These are phyloP conservation scores for Lipomyces sp. DNA, from an alignment of 805 yeast genomes.

Conservation along the genomic window DNA sequence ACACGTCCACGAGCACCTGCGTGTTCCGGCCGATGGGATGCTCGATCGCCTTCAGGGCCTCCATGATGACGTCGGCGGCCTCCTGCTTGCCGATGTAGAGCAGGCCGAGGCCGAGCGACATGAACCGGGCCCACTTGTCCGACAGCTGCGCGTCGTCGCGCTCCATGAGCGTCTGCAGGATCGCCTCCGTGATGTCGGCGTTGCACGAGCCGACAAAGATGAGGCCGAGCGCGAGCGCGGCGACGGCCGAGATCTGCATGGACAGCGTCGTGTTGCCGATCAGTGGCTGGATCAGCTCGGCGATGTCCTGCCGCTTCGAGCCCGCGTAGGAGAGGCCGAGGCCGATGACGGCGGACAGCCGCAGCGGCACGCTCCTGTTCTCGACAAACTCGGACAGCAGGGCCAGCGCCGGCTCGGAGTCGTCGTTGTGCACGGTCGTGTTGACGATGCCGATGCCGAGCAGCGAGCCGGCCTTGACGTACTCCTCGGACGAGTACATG, in stretches of 20 bases:
- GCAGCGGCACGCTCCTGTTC: slow-evolving; percentile 58
- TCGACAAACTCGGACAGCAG: slow-evolving; percentile 75
- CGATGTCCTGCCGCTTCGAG: slow-evolving; percentile 78
- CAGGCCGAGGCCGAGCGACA: slow-evolving; percentile 88
- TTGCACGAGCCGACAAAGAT: slow-evolving; percentile 93
- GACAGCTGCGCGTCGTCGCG: slow-evolving; percentile 73
- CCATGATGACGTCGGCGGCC: slow-evolving; percentile 83
- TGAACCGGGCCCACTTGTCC: slow-evolving; percentile 82
- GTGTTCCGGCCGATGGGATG: slow-evolving; percentile 89
- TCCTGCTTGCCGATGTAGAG: slow-evolving; percentile 90
- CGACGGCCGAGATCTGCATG: slow-evolving; percentile 75
- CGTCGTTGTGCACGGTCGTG: slow-evolving; percentile 88
- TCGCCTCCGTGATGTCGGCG: slow-evolving; percentile 90
- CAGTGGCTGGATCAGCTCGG: slow-evolving; percentile 72
- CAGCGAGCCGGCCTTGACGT: slow-evolving; percentile 92
- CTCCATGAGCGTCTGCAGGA: slow-evolving; percentile 84
- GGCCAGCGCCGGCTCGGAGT: slow-evolving; percentile 82
- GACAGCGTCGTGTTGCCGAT: slow-evolving; percentile 72
- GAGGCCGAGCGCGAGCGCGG: slow-evolving; percentile 90
- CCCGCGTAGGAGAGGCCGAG: slow-evolving; percentile 95
- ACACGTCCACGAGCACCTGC: slow-evolving; percentile 82
- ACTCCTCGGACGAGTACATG: slow-evolving; percentile 78
- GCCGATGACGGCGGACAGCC: slow-evolving; percentile 83
- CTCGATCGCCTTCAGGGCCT: slow-evolving; percentile 89
- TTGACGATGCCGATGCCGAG: slow-evolving; percentile 92